Conservation (phyloP, 768 basidiomycete species). For the Hemileccinum impolitum region DNA sequence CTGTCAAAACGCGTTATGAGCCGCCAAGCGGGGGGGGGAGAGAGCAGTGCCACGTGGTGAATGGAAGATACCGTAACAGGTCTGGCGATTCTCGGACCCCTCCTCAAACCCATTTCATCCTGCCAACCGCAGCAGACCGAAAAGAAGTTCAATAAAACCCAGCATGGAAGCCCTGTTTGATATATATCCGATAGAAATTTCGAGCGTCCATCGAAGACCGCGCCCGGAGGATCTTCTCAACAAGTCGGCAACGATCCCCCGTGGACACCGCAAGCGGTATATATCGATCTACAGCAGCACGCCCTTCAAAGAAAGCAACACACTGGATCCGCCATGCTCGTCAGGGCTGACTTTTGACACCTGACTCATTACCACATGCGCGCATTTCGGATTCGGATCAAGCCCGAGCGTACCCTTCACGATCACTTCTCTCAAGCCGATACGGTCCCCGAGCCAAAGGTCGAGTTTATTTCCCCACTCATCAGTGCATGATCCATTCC, state of each 20-base stretch:
- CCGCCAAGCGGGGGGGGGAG: slow-evolving; percentile 10
- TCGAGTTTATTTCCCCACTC: slow-evolving; percentile 2
- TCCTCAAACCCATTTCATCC: neutral
- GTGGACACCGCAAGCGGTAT: slow-evolving; percentile 17
- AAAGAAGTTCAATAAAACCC: slow-evolving; percentile 13
- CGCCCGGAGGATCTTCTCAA: slow-evolving; percentile 18
- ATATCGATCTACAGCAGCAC: slow-evolving; percentile 1
- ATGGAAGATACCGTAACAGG: neutral
- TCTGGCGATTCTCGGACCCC: neutral
- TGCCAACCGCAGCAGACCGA: neutral
- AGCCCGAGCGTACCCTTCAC: neutral
- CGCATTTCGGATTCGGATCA: slow-evolving; percentile 3
- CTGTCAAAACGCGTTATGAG: slow-evolving; percentile 24
- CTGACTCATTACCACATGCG: slow-evolving; percentile 8
- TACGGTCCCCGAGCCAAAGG: neutral
- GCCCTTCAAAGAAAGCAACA: slow-evolving; percentile 10
- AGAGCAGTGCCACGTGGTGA: slow-evolving; percentile 26
- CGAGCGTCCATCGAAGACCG: slow-evolving; percentile 17
- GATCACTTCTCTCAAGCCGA: neutral
- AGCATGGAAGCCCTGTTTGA: slow-evolving; percentile 16
- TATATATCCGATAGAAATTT: slow-evolving; percentile 17
- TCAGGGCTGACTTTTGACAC: slow-evolving; percentile 15
- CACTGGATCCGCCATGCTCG: slow-evolving; percentile 11
- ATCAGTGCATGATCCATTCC: neutral
- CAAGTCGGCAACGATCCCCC: slow-evolving; percentile 9